Base-by-base conservation (phyloP, 1,284 basidiomycete species). In the Malassezia pachydermatis region DNA sequence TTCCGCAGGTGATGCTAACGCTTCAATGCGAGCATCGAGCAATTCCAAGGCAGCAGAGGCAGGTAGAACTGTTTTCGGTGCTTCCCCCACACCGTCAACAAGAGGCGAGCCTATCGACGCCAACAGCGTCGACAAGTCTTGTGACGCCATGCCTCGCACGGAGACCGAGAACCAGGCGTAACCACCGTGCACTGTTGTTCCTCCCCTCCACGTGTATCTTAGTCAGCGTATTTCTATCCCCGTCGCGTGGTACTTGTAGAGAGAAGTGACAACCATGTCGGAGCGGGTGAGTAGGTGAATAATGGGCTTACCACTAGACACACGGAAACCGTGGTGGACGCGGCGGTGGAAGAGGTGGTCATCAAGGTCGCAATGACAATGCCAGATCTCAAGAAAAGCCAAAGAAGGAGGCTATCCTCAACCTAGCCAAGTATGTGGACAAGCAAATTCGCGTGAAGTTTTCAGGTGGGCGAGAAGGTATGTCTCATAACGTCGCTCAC, bases 391-490 rank as follows among this genome's bases (percentile, higher is more conserved):
- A 35, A 24, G 87, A 89, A 59, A 88, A 88, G 73, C 87, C 88
- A 41, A 88, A 87, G 73, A 81, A 87, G 41, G 92, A 98, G 74
- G 86, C 87, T 25, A 96, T 98, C 73, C 80, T 98, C 24, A 90
- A 96, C 74, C 80, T 98, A 33, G 81, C 85, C 50, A 90, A 92
- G 72, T 96, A 94, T 67, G 83, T 85, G 41, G 87, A 95, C 74
- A 83, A 90, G 74, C 79, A 81, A 57, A 86, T 98, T 70, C 78
- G 87, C 47, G 89, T 98, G 69, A 96, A 95, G 75, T 96, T 98
- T 70, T 87, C 87, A 22, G 92, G 92, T 38, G 92, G 92, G 22
- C 77, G 92, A 24, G 88, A 96, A 79, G 89, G 90, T 88, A 58
- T 41, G 77, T 72, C 1, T 23, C 17, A 2, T 5, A 25, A 22